phyloP scores from a whole-genome alignment of 208 protist genomes.

The Novymonas esmeraldas region DNA sequence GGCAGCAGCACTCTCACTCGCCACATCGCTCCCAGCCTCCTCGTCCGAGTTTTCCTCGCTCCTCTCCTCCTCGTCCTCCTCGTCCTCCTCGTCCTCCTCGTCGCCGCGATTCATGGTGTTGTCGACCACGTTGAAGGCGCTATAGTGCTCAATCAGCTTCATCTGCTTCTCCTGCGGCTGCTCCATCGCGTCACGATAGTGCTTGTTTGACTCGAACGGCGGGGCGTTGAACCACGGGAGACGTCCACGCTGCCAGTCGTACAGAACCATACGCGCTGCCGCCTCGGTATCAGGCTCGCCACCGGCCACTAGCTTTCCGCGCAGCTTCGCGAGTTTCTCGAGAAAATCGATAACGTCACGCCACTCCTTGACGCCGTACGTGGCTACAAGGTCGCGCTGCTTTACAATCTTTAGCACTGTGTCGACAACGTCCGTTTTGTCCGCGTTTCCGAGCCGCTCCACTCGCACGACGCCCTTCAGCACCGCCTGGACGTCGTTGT shows the following conservation, averaged over 20 bases:
- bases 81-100: conserved; percentile 24
- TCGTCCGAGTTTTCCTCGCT: background rate
- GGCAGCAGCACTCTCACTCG: background rate
- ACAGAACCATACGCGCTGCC: conserved; percentile 96
- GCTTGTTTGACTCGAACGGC: conserved; percentile 89
- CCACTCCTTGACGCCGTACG: conserved; percentile 96
- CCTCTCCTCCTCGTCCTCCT: conserved; percentile 24
- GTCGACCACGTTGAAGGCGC: conserved; percentile 84
- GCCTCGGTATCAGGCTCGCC: conserved; percentile 95
- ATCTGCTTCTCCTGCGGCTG: conserved; percentile 76
- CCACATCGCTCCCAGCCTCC: background rate
- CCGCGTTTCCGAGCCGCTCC: conserved; percentile 88
- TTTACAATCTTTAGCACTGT: conserved; percentile 96
- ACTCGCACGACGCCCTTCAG: conserved; percentile 98
- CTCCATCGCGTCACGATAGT: conserved; percentile 79
- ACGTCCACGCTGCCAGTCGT: conserved; percentile 97
- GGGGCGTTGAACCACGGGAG: conserved; percentile 97
- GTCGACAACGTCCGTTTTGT: conserved; percentile 95
- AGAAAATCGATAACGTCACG: conserved; percentile 96
- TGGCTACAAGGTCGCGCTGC: conserved; percentile 94
- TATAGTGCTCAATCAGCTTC: conserved; percentile 90
- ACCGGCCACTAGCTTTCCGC: conserved; percentile 95
- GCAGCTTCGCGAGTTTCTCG: conserved; percentile 92
- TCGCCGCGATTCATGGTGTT: conserved; percentile 59
- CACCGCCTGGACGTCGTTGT: conserved; percentile 97